Conservation (phyloP, 306 rosid species). For the Arachis stenosperma region DNA sequence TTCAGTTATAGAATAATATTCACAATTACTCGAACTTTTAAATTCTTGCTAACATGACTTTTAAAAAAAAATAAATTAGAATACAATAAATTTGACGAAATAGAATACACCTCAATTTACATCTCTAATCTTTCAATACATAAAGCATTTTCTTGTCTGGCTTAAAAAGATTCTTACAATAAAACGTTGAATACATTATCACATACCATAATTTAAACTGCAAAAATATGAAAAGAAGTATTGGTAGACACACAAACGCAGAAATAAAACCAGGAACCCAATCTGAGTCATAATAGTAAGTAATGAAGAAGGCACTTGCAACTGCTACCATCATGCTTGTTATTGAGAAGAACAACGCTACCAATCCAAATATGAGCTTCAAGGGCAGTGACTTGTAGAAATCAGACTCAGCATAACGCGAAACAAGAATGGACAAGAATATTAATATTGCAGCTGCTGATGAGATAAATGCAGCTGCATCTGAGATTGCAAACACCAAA, state of each 20-base stretch:
- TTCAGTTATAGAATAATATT: no score
- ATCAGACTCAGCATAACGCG: conserved; percentile 49
- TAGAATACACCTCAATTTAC: not conserved
- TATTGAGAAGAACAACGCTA: conserved; percentile 41
- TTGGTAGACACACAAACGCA: conserved; percentile 23
- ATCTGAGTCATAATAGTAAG: not conserved
- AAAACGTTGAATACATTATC: conserved; percentile 38
- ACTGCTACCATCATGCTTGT: conserved; percentile 45
- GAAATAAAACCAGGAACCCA: conserved; percentile 38
- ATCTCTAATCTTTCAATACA: not conserved
- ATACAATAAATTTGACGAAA: no score
- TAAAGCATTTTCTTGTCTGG: conserved; percentile 30
- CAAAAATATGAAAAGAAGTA: conserved; percentile 23
- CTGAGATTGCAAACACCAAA: conserved; percentile 45
- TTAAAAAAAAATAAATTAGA: no score
- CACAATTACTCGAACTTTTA: no score
- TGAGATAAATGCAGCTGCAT: conserved; percentile 53
- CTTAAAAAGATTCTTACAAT: conserved; percentile 34
- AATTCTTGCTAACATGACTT: no score
- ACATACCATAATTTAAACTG: conserved; percentile 37
- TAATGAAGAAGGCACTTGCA: conserved; percentile 37
- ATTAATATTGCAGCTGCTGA: conserved; percentile 50
- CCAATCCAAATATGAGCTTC: conserved; percentile 43
- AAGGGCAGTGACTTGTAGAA: conserved; percentile 38
- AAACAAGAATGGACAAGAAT: conserved; percentile 52